Conservation (phyloP, 371 early-diverging fungal genomes). For the Mucor velutinosus region DNA sequence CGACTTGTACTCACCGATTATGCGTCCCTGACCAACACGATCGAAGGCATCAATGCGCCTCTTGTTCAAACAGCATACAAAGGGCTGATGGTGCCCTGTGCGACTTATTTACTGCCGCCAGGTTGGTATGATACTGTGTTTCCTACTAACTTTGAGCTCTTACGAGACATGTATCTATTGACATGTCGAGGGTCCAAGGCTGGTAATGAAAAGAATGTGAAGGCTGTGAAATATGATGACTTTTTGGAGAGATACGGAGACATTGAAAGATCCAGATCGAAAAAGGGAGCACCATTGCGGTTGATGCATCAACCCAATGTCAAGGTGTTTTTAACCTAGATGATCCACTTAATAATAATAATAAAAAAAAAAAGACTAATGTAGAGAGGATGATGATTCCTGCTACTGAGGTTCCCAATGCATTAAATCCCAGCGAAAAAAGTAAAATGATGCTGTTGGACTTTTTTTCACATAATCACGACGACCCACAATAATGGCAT, state of each 20-base stretch:
- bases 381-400: too few relatives aligned
- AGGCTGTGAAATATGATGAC: slow-evolving; percentile 77
- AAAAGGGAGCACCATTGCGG: slow-evolving; percentile 88
- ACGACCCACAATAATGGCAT: too few relatives aligned
- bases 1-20: slow-evolving; percentile 92
- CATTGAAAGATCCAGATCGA: slow-evolving; percentile 72
- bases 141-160: slow-evolving; percentile 92
- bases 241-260: slow-evolving; percentile 84
- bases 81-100: slow-evolving; percentile 91
- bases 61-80: slow-evolving; percentile 93
- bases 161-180: slow-evolving; percentile 74
- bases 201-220: slow-evolving; percentile 45
- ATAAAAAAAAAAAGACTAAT: too few relatives aligned
- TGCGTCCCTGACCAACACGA: slow-evolving; percentile 76
- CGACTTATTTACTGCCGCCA: slow-evolving; percentile 93
- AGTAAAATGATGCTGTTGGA: too few relatives aligned
- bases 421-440: too few relatives aligned
- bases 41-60: slow-evolving; percentile 85
- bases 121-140: slow-evolving; percentile 99
- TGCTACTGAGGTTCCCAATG: too few relatives aligned
- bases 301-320: slow-evolving; percentile 86
- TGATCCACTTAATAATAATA: too few relatives aligned
- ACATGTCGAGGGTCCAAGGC: slow-evolving; percentile 59
- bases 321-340: slow-evolving; percentile 59
- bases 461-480: too few relatives aligned